These are phyloP conservation scores for Aquilaria sinensis DNA, from an alignment of 345 rosid genomes.

Conservation along the genomic window DNA sequence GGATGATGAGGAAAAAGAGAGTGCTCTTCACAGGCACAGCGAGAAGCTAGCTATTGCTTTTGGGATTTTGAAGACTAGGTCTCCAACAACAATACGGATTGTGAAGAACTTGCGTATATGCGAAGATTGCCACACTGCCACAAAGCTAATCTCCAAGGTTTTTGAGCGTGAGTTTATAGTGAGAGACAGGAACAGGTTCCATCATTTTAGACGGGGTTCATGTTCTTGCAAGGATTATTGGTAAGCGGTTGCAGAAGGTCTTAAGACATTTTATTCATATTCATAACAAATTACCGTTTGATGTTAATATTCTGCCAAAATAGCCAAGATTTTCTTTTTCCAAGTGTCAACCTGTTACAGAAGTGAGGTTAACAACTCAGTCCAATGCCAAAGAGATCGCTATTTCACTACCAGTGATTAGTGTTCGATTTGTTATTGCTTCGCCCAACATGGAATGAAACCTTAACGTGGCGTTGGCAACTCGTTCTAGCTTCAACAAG, in stretches of 20 bases:
- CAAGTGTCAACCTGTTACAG: no score
- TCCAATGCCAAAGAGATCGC: no score
- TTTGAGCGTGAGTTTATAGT: constrained; percentile 58
- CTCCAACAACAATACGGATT: constrained; percentile 32
- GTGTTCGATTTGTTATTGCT: no score
- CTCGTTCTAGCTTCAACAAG: no score
- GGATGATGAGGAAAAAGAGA: constrained; percentile 77
- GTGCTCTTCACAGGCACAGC: constrained; percentile 47
- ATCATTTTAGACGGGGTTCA: constrained; percentile 58
- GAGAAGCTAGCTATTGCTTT: constrained; percentile 75
- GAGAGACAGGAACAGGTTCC: constrained; percentile 69
- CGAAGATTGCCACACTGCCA: constrained; percentile 66
- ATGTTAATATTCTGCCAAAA: no score
- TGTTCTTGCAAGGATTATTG: constrained; percentile 81
- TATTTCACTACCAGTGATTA: no score
- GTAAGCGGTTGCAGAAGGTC: constrained; percentile 18
- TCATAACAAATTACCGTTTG: no score
- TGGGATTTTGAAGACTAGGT: constrained; percentile 46
- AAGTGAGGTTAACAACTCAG: no score
- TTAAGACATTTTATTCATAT: no score
- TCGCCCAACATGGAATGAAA: no score
- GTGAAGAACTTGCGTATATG: constrained; percentile 80
- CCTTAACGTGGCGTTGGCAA: no score
- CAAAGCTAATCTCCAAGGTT: constrained; percentile 57
- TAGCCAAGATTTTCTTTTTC: no score